Conservation (phyloP, 768 basidiomycete genomes). For the Suillus occidentalis region DNA sequence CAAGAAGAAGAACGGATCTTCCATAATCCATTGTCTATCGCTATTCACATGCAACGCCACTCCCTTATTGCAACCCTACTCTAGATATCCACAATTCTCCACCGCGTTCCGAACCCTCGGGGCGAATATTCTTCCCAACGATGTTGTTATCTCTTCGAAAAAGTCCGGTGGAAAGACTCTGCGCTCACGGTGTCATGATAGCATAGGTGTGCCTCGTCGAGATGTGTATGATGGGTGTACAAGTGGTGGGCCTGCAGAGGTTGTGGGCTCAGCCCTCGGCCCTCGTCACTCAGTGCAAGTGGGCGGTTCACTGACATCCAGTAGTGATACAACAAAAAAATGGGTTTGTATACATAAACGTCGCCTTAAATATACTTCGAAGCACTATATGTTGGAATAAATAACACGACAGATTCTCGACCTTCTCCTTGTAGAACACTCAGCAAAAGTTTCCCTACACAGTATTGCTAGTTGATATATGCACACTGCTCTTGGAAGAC, state of each 20-base stretch:
- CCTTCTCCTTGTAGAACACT: too few relatives aligned
- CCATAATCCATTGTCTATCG: neutral
- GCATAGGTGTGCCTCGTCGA: slow-evolving; percentile 9
- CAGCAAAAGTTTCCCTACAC: too few relatives aligned
- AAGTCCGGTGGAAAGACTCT: slow-evolving; percentile 37
- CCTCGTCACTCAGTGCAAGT: too few relatives aligned
- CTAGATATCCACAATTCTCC: slow-evolving; percentile 35
- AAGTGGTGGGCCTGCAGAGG: slow-evolving; percentile 25
- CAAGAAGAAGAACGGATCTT: slow-evolving; percentile 2
- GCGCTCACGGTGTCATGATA: slow-evolving; percentile 25
- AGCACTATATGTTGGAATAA: too few relatives aligned
- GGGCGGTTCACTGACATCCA: too few relatives aligned
- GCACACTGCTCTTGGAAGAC: too few relatives aligned
- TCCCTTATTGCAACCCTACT: slow-evolving; percentile 29
- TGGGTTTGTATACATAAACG: too few relatives aligned
- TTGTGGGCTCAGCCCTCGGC: too few relatives aligned
- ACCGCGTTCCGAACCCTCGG: slow-evolving; percentile 27
- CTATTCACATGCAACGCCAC: neutral
- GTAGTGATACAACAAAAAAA: too few relatives aligned
- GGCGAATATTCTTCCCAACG: slow-evolving; percentile 24
- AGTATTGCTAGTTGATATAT: too few relatives aligned
- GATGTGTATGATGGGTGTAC: slow-evolving; percentile 34
- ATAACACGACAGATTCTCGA: too few relatives aligned
- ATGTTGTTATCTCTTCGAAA: slow-evolving; percentile 6
- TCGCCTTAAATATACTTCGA: too few relatives aligned